phyloP scores from a whole-genome alignment of 192 early-diverging fungal genomes.

The Coemansia sp. region DNA sequence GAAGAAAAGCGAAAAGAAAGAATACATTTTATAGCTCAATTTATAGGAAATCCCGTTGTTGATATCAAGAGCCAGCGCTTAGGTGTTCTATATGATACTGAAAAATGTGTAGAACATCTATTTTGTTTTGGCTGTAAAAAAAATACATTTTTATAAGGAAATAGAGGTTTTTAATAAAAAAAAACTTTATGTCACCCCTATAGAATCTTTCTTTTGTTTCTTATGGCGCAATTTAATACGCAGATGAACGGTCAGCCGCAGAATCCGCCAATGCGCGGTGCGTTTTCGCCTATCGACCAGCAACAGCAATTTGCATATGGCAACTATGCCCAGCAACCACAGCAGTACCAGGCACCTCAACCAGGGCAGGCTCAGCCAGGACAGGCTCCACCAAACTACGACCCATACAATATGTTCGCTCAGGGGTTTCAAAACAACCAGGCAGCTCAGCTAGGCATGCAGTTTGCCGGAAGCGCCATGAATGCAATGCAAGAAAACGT shows the following conservation, averaged over 20 bases:
- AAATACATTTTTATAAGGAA: conserved; percentile 4
- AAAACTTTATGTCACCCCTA: too few relatives aligned
- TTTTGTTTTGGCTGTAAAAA: conserved; percentile 6
- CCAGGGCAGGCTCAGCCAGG: conserved; percentile 21
- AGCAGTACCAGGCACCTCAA: conserved; percentile 4
- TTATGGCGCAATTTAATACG: conserved; percentile 35
- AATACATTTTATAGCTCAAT: too few relatives aligned
- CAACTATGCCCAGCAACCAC: conserved; percentile 12
- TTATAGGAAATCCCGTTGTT: too few relatives aligned
- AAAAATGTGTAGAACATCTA: too few relatives aligned
- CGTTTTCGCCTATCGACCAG: conserved; percentile 46
- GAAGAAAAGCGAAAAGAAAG: too few relatives aligned
- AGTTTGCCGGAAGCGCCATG: conserved; percentile 84
- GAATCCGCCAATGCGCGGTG: conserved; percentile 45
- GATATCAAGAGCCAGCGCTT: too few relatives aligned
- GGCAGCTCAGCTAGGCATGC: conserved; percentile 90
- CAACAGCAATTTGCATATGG: conserved; percentile 43
- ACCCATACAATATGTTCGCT: conserved; percentile 34
- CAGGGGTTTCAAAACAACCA: conserved; percentile 58
- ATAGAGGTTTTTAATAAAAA: too few relatives aligned
- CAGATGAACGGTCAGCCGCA: conserved; percentile 43
- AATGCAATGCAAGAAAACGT: conserved; percentile 80
- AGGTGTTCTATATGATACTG: too few relatives aligned
- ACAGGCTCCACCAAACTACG: conserved; percentile 1
- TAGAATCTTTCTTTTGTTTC: conserved; percentile 1